phyloP scores from a whole-genome alignment of 1,139 yeast species.

The Geotrichum citri-aurantii region DNA sequence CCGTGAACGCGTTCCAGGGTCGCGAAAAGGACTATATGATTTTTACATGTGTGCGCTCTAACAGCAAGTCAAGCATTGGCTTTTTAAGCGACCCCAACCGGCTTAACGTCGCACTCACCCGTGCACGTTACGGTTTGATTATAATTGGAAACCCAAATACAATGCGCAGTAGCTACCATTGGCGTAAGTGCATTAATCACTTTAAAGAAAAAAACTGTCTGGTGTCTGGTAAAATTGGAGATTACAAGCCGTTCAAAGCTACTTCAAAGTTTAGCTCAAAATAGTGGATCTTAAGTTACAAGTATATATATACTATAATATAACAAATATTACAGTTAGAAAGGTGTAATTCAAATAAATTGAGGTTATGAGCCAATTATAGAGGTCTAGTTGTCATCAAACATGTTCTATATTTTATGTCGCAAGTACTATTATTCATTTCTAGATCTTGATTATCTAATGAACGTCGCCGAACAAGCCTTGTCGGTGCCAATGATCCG shows the following conservation, averaged over 20 bases:
- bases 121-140: constrained; percentile 85
- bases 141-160: constrained; percentile 56
- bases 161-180: neutral
- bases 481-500: no score
- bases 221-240: neutral
- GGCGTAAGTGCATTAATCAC: neutral
- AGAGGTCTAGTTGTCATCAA: no score
- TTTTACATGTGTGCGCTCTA: constrained; percentile 92
- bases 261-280: no score
- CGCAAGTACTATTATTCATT: neutral
- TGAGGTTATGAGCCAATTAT: no score
- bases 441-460: no score
- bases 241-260: neutral
- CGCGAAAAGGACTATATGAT: constrained; percentile 93
- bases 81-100: constrained; percentile 83
- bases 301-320: no score
- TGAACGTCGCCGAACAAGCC: neutral
- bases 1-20: constrained; percentile 97
- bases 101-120: constrained; percentile 92
- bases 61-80: constrained; percentile 56
- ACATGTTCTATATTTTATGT: no score
- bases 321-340: no score
- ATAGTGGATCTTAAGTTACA: no score
- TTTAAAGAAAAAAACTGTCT: neutral
- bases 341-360: no score